Base-by-base conservation (phyloP, 345 rosid species). In the Abelmoschus esculentus region DNA sequence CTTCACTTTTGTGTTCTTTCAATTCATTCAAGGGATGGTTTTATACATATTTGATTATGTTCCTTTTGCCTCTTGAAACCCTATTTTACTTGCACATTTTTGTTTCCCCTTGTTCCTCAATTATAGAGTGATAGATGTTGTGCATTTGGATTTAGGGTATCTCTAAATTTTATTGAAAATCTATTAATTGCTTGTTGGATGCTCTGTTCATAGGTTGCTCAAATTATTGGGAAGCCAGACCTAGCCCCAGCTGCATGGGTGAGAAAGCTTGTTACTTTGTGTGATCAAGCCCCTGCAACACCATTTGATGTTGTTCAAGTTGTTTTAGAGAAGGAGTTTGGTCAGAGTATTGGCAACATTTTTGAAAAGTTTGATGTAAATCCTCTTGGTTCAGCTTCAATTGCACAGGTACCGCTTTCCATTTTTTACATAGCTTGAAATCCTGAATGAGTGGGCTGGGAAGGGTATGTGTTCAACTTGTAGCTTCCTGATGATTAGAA, bases 301-400 rank as follows among this genome's bases (percentile, higher is more conserved):
- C 89, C 95, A 8, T 86, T 76, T 66, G 80, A 79, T 67, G 81
- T 76, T 9, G 79, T 89, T 75, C 82, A 73, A 76, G 75, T 50
- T 63, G 83, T 91, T 69, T 67, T 93, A 58, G 91, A 88, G 81
- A 76, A 80, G 76, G 98, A 93, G 72, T 76, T 93, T 50, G 96
- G 96, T 78, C 77, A 52, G 70, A 76, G 81, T 73, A 55, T 82
- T 18, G 83, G 77, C 29, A 91, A 88, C 8, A 58, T 83, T 60
- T 93, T 91, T 70, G 95, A 93, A 64, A 81, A 83, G 26, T 86
- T 91, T 84, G 98, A 91, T 76, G 81, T 59, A 32, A 70, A 84
- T 75, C 98, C 98, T 73, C 80, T 93, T 64, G 98, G 97, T 62
- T 93, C 98, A 63, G 98, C 98, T 81, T 93, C 98, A 55, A 89